phyloP scores from a whole-genome alignment of 106 monocot species.

The Apostasia ramifera region DNA sequence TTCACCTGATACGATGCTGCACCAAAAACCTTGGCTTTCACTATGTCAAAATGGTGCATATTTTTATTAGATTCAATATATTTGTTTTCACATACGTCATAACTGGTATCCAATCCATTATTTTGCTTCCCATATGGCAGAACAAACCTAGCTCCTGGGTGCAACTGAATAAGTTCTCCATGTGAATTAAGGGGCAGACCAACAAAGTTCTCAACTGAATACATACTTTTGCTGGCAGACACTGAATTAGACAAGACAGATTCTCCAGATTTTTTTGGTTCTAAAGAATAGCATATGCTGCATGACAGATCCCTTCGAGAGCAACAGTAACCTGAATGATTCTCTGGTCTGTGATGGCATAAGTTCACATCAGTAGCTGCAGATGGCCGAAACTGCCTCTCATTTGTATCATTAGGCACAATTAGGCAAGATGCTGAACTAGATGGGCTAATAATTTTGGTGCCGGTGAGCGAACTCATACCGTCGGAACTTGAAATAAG shows the following conservation, averaged over 20 bases:
- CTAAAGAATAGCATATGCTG: conserved; percentile 18
- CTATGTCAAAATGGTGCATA: conserved; percentile 7
- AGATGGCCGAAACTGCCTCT: conserved; percentile 2
- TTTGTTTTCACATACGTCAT: conserved; percentile 5
- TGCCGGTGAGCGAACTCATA: conserved; percentile 12
- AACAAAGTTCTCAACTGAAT: conserved; percentile 18
- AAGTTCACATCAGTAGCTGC: background rate
- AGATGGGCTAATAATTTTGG: conserved; percentile 1
- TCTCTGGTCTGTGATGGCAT: conserved; percentile 2
- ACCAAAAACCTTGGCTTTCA: conserved; percentile 7
- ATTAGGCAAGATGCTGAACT: conserved; percentile 4
- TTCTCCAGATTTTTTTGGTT: conserved; percentile 7
- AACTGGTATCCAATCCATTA: conserved; percentile 3
- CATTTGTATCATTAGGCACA: conserved; percentile 2
- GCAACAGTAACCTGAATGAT: background rate
- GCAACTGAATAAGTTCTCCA: conserved; percentile 54
- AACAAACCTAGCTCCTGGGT: conserved; percentile 24
- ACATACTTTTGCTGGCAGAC: conserved; percentile 13
- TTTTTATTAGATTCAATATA: conserved; percentile 6
- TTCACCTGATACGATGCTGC: conserved; percentile 9
- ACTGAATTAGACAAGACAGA: conserved; percentile 2
- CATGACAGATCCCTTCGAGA: conserved; percentile 9
- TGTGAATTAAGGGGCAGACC: conserved; percentile 78
- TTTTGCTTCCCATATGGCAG: conserved; percentile 26
- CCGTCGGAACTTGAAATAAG: conserved; percentile 8